Conservation (phyloP, 345 rosid genomes). For the Eucalyptus shirleyi region DNA sequence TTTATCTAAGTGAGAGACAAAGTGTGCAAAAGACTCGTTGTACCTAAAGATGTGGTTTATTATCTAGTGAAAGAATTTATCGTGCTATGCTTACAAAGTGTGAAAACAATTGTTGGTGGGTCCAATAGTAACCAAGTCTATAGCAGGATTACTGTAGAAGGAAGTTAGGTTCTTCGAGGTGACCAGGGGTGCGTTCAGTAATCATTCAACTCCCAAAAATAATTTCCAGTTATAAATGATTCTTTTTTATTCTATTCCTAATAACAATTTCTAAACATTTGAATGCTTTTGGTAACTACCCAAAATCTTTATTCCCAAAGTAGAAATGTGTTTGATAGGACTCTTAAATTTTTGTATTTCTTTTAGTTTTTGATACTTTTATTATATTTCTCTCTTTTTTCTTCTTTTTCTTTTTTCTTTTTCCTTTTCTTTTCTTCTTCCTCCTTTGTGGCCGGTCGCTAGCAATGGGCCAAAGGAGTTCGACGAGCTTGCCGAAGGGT, state of each 20-base stretch:
- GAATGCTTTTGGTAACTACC: no score
- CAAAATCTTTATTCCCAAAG: no score
- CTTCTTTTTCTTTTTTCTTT: no score
- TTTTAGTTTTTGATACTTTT: no score
- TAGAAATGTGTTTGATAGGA: fast-evolving
- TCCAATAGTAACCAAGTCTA: background rate
- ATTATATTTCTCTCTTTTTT: no score
- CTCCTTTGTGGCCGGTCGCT: no score
- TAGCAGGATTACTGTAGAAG: background rate
- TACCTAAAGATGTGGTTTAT: background rate
- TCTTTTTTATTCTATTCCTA: no score
- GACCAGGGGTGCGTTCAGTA: fast-evolving
- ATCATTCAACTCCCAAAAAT: no score
- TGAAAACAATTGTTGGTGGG: background rate
- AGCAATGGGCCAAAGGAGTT: fast-evolving
- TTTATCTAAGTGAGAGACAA: background rate
- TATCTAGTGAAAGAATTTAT: background rate
- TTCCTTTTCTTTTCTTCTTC: no score
- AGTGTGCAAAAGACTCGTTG: background rate
- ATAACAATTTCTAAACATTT: no score
- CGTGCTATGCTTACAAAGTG: background rate
- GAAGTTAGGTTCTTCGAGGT: background rate
- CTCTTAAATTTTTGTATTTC: no score
- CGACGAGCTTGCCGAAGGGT: fast-evolving
- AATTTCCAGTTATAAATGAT: no score